Base-by-base conservation (phyloP, 2,329 filamentous ascomycete species). In the Sclerotinia trifoliorum region DNA sequence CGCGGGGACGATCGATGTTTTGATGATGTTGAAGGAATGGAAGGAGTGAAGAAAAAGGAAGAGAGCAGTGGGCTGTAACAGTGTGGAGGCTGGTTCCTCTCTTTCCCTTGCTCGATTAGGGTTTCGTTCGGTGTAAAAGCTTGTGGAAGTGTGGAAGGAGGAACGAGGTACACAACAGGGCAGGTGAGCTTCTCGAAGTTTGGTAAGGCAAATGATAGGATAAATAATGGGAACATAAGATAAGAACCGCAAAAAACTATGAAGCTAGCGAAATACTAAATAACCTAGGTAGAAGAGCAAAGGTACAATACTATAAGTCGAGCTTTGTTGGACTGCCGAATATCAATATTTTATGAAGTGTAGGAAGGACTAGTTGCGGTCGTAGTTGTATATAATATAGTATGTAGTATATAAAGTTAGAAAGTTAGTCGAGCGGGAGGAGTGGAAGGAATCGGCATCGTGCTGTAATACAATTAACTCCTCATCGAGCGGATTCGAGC, bases 101-200 rank as follows among this genome's bases (percentile, higher is more conserved):
- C 19, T 24, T 42, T 55, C 35, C 26, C 29, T 29, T 66, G 29
- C 32, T 60, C 21, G 54, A 19, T 52, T 61, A 29, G 32, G 55
- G 32, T 26, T 35, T 65, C 24, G 35, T 13, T 56, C 51, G 35
- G 62, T 46, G 46, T 61, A 44, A 49, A 60, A 26, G n/a, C 26
- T 61, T 54, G 65, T 66, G 65, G 44, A 39, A 24, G 58, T 49
- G 58, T 61, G 58, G 65, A 51, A 52, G 35, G 55, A 61, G 55
- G 42, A 61, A 48, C 44, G 35, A 52, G 55, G 55, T 42, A 49
- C 55, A 66, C 65, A 65, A 46, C 62, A 65, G 62, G 55, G 46
- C 65, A 66, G 65, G 55, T 62, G 65, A 66, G 55, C 65, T 66
- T 61, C 65, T 66, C 26, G 46, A 61, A 60, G 44, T 66, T 66